These are phyloP conservation scores for Lithospermum erythrorhizon DNA, from an alignment of 257 asterid species.

Conservation along the genomic window DNA sequence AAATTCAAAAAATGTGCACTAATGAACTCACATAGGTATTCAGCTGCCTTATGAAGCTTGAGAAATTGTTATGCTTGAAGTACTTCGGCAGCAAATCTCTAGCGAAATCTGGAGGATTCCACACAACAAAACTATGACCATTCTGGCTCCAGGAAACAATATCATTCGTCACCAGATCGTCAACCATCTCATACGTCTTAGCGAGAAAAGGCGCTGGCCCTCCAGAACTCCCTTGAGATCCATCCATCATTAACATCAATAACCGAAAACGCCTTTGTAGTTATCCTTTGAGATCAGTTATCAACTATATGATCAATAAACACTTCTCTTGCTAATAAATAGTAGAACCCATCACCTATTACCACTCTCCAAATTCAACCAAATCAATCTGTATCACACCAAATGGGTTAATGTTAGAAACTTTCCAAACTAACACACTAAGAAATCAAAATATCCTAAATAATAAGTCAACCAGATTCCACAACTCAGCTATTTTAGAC, in stretches of 20 bases:
- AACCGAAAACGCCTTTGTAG: neutral
- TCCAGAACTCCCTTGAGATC: conserved; percentile 41
- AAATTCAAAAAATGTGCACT: neutral
- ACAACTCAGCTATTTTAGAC: too few species aligned
- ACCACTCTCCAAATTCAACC: neutral
- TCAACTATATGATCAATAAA: neutral
- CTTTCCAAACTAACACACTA: neutral
- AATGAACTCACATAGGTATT: conserved; percentile 76
- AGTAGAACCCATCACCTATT: neutral
- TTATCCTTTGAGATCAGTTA: neutral
- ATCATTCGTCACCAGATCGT: conserved; percentile 43
- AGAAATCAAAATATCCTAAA: too few species aligned
- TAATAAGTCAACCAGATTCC: too few species aligned
- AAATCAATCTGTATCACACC: neutral
- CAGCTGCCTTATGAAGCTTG: conserved; percentile 89
- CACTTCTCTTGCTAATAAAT: neutral
- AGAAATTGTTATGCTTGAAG: conserved; percentile 86
- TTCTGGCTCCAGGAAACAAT: conserved; percentile 66
- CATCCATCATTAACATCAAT: conserved; percentile 39
- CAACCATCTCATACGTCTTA: conserved; percentile 89
- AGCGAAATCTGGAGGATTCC: conserved; percentile 89
- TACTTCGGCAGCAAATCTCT: conserved; percentile 74
- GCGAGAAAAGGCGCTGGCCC: conserved; percentile 78
- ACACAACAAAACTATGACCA: conserved; percentile 66
- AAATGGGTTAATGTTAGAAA: neutral